Evolutionary conservation across 768 basidiomycete genomes (phyloP), one percentile per base, ranked within the genome.

Genomic region (Amanita rimosa): DNA sequence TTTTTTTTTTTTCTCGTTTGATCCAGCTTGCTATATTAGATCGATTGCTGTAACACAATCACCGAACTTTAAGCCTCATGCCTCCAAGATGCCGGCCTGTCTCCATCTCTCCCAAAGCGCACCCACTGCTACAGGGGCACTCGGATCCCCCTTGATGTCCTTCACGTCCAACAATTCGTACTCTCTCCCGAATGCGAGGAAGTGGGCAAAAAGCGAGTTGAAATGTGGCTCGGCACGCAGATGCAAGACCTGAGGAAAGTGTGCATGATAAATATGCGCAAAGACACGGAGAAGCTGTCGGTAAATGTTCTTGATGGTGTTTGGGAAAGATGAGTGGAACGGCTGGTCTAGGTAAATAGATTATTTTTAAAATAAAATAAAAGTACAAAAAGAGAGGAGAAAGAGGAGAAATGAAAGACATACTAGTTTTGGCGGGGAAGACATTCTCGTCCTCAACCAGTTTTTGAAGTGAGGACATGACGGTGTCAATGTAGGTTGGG

Each of bases 121-220:
- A 6, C 88, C 89, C 14, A 85, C 73, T 0, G 90, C 88, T 0
- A 85, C 84, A 3, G 72, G 65, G 4, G 75, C 66, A 43, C 72
- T 75, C 2, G 76, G 58, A 38, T 78, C 67, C 1, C 88, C 88
- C 53, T 77, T 85, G 61, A 96, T 78, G 61, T 98, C 95, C 65
- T 85, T 89, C 53, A 84, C 72, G 46, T 95, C 91, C 54, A 97
- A 63, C 52, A 98, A 62, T 58, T 97, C 89, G 64, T 94, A 98
- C 64, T 97, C 91, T 54, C 78, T 76, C 0, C 95, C 95, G 58
- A 98, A 98, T 0, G 94, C 92, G 44, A 98, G 72, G 69, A 96
- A 99, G 66, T 98, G 95, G 0, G 95, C 95, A 64, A 98, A 98
- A 33, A 98, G 80, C 3, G 92, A 95, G 64, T 95, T 95, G 70